Percentiles rank a stretch among this genome's conserved stretches.
phyloP scores from a whole-genome alignment of 352 stramenopile genomes.

The Phytopythium boreale region DNA sequence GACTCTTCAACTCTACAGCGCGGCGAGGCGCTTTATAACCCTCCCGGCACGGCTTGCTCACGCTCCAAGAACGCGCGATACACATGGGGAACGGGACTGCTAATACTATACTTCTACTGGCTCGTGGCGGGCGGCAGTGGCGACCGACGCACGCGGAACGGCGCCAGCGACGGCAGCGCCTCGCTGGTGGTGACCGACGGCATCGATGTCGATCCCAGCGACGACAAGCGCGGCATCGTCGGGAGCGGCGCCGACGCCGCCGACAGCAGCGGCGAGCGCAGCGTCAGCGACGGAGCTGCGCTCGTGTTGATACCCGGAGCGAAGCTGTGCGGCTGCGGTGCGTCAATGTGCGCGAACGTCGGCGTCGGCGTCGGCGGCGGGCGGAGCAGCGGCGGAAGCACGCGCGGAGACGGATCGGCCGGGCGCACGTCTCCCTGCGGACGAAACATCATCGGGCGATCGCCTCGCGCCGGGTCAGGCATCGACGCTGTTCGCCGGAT shows the following conservation, averaged over 20 bases:
- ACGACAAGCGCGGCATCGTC: not conserved
- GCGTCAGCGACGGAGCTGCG: not conserved
- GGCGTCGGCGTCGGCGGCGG: not conserved
- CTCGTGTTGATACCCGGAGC: not conserved
- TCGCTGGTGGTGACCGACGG: not conserved
- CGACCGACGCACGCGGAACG: not conserved
- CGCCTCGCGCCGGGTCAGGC: not conserved
- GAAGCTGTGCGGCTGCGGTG: not conserved
- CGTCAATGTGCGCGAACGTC: not conserved
- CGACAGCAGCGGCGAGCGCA: slow-evolving; percentile 1
- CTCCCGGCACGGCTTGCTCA: not conserved
- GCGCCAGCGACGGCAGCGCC: slow-evolving; percentile 11
- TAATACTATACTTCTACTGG: not conserved
- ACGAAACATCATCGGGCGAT: not conserved
- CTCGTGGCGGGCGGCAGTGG: not conserved
- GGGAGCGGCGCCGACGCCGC: not conserved
- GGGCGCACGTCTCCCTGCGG: not conserved
- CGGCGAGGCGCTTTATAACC: slow-evolving; percentile 5
- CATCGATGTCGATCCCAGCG: not conserved
- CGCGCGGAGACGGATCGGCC: not conserved
- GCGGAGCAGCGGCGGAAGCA: slow-evolving; percentile 12
- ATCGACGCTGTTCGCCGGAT: not conserved
- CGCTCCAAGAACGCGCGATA: not conserved
- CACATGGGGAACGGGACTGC: not conserved
- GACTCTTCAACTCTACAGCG: not conserved